Evolutionary conservation across 2,329 filamentous ascomycete genomes (phyloP), one percentile per base, ranked within the genome.

Genomic region (Capronia americana): DNA sequence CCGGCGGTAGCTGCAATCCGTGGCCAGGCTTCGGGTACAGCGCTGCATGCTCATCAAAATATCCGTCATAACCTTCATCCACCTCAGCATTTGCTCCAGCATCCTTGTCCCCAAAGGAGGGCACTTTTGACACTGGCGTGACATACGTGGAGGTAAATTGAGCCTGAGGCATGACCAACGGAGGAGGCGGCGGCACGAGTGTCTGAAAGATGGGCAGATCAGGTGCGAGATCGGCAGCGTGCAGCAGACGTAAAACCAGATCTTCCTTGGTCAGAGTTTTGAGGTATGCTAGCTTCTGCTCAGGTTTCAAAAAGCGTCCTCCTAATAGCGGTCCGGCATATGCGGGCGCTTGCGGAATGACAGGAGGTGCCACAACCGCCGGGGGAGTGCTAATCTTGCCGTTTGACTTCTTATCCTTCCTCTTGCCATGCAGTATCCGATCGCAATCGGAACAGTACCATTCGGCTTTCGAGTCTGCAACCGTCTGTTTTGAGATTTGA

Each of bases 401-500:
- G 4, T 59, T 62, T 44, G 46, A 6, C 50, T 69, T 65, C 61
- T 69, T 72, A 28, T 44, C 67, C 57, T 72, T 72, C 61, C 70
- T 72, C n/a, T 65, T 64, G n/a, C 66, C 64, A 50, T 73, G 70
- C 50, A 72, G 50, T 32, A 73, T 72, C 30, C 61, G 79, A 64
- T 75, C 76, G 75, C 92, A 94, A 30, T 84, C 81, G 6, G 79
- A 79, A 74, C 92, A 95, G 74, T 88, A 86, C 91, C 92, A 95
- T 70, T 88, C 86, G 66, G 86, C 86, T 68, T 87, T 86, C 69
- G 88, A 82, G 67, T 91, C 85, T 41, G 84, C 83, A 55, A 93
- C 85, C 23, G 90, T 86, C 20, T 89, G 86, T 68, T 89, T 86
- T n/a, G 85, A 83, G 67, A 96, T 91, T 8, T 85, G 85, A 1